These are phyloP conservation scores for Suhomyces sp. DNA, from an alignment of 805 yeast genomes.

Conservation along the genomic window DNA sequence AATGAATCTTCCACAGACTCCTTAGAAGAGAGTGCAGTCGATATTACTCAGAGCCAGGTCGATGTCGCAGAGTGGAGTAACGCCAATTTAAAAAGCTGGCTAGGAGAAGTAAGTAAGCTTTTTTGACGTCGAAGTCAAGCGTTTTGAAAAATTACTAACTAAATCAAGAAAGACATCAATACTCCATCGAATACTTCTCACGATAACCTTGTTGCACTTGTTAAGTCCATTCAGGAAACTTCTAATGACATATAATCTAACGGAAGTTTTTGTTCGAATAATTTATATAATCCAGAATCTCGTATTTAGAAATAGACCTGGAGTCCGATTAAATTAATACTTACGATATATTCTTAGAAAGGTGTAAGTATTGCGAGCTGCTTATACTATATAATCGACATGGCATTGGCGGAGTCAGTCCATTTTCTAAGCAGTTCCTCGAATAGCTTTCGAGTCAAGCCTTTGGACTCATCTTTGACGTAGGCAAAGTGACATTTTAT, in stretches of 20 bases:
- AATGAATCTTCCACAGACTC: not conserved
- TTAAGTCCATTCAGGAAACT: conserved; percentile 38
- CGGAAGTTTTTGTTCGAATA: conserved; percentile 8
- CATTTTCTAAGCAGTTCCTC: conserved; percentile 42
- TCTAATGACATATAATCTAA: conserved; percentile 17
- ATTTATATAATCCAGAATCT: not conserved
- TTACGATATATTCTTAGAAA: not conserved
- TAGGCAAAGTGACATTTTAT: conserved; percentile 70
- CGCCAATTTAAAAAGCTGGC: conserved; percentile 34
- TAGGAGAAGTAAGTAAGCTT: conserved; percentile 36
- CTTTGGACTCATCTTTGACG: conserved; percentile 53
- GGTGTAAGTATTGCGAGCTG: not conserved
- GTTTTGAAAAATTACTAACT: conserved; percentile 17
- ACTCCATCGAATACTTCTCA: conserved; percentile 46
- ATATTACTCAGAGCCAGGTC: conserved; percentile 16
- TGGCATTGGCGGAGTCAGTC: conserved; percentile 11
- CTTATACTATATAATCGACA: not conserved
- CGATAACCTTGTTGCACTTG: conserved; percentile 47
- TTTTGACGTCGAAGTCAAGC: not conserved
- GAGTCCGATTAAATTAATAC: not conserved
- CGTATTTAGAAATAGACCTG: not conserved
- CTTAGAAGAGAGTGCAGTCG: conserved; percentile 10
- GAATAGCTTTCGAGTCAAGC: conserved; percentile 56
- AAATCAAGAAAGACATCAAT: conserved; percentile 43
- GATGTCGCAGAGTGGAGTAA: conserved; percentile 35